Base-by-base conservation (phyloP, 2,329 filamentous ascomycete species). In the Epichloe scottii region DNA sequence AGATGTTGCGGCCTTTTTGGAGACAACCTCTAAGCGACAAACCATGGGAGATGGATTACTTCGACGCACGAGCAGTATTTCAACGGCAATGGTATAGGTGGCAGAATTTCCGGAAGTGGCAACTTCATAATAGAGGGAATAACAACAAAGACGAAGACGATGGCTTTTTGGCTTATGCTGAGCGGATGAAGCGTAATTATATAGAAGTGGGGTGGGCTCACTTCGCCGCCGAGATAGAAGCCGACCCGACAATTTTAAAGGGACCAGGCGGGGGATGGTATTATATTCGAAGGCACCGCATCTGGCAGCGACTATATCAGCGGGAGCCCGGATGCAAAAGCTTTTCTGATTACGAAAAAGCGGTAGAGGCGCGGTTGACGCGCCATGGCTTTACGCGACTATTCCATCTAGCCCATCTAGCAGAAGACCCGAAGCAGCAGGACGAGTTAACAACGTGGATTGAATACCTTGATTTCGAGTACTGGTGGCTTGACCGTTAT, bases 381-480 rank as follows among this genome's bases (percentile, higher is more conserved):
- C 48, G 56, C 39, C 60, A 68, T 53, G 59, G 55, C 46, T 65
- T 68, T 42, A 57, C 51, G 1, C 59, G 56, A 50, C 35, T 55
- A 12, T 65, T 67, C 51, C 43, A 65, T 42, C 55, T 68, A 37
- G 40, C 60, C 51, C 43, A 65, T 42, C 55, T 68, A 37, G 40
- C 60, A 40, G 46, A 63, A 45, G 60, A 66, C 47, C 59, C 58
- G 1, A 54, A 53, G 46, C 54, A 54, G 7, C 61, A 71, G 53
- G 61, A 68, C 50, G 54, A 59, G 40, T 48, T 69, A 35, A 61
- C 65, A 40, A 68, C 62, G 5, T 71, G 68, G 68, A 66, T 71
- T 48, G 68, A 71, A 55, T 69, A 64, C 55, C 60, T 69, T 21
- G 55, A 50, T 39, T 68, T 56, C 47, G 56, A 63, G 53, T 57